These are phyloP conservation scores for Porodaedalea pini DNA, from an alignment of 1,284 basidiomycete genomes.

Conservation along the genomic window DNA sequence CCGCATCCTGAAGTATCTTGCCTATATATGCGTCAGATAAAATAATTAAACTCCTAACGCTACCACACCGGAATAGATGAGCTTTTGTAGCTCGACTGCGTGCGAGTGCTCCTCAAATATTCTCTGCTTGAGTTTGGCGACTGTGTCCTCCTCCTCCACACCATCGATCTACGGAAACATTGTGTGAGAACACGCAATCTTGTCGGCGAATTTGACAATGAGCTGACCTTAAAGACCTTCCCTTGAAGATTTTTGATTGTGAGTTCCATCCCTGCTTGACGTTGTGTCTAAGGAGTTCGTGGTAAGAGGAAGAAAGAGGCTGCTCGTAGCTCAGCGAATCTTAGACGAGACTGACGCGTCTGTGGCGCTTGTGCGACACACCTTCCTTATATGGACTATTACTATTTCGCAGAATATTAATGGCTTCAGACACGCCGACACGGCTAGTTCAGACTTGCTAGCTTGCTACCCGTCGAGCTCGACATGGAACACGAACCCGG, in stretches of 20 bases:
- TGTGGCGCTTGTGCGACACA: constrained; percentile 6
- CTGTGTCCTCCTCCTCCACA: constrained; percentile 71
- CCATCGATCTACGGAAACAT: constrained; percentile 57
- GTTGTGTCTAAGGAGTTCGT: constrained; percentile 23
- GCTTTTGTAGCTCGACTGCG: constrained; percentile 75
- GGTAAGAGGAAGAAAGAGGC: constrained; percentile 20
- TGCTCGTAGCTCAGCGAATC: constrained; percentile 14
- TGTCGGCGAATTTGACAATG: neutral
- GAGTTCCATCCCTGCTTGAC: constrained; percentile 69
- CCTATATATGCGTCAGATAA: constrained; percentile 45
- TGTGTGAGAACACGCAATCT: neutral
- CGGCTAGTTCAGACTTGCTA: neutral
- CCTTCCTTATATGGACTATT: constrained; percentile 3
- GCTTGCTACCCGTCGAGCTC: constrained; percentile 1
- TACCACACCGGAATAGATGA: constrained; percentile 86
- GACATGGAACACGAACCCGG: constrained; percentile 63
- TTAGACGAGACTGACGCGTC: constrained; percentile 14
- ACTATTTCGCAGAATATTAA: neutral
- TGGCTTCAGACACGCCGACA: neutral
- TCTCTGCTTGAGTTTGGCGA: constrained; percentile 82
- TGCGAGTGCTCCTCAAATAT: constrained; percentile 79
- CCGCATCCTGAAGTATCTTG: constrained; percentile 88
- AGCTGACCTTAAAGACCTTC: constrained; percentile 72
- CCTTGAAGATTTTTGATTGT: constrained; percentile 93
- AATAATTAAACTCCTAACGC: constrained; percentile 4